Evolutionary conservation across 2,329 filamentous ascomycete species (phyloP).

Genomic region (Arthrobotrys conoides): DNA sequence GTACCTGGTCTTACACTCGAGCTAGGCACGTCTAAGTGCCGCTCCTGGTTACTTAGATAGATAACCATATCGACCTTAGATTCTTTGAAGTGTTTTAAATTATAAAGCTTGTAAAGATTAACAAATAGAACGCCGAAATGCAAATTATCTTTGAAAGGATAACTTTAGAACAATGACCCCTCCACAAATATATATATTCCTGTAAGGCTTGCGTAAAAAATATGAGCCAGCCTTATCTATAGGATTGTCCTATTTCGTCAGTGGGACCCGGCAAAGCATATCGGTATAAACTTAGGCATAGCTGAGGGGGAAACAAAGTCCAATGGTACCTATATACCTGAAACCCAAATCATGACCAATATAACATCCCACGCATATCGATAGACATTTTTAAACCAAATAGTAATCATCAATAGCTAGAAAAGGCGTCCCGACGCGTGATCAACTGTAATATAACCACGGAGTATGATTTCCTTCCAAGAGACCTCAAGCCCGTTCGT

Average conservation of each 20-base stretch:
- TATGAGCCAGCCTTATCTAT: constrained; percentile 3
- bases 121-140: constrained; percentile 3
- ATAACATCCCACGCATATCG: neutral
- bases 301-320: neutral
- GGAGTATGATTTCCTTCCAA: neutral
- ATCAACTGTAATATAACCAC: constrained; percentile 1
- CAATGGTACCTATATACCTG: too few relatives aligned
- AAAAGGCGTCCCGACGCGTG: neutral
- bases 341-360: constrained; percentile 3
- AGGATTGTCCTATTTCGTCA: neutral
- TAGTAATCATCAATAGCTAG: neutral
- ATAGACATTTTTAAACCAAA: neutral
- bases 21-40: too few relatives aligned
- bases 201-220: constrained; percentile 33
- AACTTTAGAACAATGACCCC: neutral
- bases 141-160: constrained; percentile 10
- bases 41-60: too few relatives aligned
- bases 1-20: neutral
- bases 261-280: neutral
- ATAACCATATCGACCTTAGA: too few relatives aligned
- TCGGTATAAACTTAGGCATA: neutral
- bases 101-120: neutral
- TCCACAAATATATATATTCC: constrained; percentile 11
- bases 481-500: too few relatives aligned
- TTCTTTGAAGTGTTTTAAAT: too few relatives aligned